These are phyloP conservation scores for Candida gorgasii DNA, from an alignment of 805 yeast species.

Conservation along the genomic window DNA sequence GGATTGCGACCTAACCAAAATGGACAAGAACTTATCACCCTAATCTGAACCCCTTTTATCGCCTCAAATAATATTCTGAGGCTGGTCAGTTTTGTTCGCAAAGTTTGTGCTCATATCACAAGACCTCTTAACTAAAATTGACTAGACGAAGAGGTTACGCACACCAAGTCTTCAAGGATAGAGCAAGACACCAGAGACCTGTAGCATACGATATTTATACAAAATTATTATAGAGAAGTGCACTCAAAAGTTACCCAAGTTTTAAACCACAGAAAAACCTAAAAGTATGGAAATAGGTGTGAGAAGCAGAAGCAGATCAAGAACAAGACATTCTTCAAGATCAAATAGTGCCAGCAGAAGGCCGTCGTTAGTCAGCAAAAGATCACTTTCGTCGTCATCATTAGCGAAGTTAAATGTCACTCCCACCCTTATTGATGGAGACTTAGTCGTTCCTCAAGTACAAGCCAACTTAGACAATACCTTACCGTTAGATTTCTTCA, in stretches of 20 bases:
- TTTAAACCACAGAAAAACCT: neutral
- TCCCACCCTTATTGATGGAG: conserved; percentile 29
- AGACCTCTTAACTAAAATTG: conserved; percentile 8
- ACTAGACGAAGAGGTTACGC: neutral
- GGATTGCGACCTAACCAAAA: too few species aligned
- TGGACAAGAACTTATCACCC: neutral
- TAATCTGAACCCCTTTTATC: too few species aligned
- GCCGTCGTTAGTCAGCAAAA: conserved; percentile 32
- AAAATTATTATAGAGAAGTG: too few species aligned
- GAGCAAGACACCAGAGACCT: too few species aligned
- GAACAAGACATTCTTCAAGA: conserved; percentile 36
- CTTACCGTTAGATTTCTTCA: conserved; percentile 81
- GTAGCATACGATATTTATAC: too few species aligned
- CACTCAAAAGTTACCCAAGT: neutral
- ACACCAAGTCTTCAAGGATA: too few species aligned
- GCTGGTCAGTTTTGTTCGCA: too few species aligned
- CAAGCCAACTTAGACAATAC: conserved; percentile 68
- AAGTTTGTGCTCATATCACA: conserved; percentile 4
- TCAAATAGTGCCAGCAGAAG: conserved; percentile 35
- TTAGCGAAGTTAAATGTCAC: conserved; percentile 28
- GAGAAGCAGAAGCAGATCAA: conserved; percentile 22
- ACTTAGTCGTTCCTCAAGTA: conserved; percentile 48
- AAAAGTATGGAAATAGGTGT: conserved; percentile 17
- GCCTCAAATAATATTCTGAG: too few species aligned
- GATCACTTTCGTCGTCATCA: conserved; percentile 39